Base-by-base conservation (phyloP, 805 yeast species). In the Hanseniaspora thailandica region DNA sequence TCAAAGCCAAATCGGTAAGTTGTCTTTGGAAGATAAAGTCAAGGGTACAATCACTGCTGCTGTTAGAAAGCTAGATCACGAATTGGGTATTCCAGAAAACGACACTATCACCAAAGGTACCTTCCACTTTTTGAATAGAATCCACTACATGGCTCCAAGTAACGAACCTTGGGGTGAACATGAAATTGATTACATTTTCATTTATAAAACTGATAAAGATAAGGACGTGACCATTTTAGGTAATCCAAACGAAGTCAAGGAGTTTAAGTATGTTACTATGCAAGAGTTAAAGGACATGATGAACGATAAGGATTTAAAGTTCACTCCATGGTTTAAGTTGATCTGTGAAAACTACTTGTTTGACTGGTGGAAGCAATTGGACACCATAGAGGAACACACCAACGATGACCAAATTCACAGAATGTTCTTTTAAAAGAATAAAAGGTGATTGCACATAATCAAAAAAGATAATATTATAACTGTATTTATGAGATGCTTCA, bases 281-380 rank as follows among this genome's bases (percentile, higher is more conserved):
- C 69, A 70, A 1, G 83, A 84, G 60, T 74, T 93, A 61, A 78
- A 80, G 65, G 69, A 65, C 19, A 86, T 93, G 96, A 85, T 93
- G 66, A 60, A 74, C 22, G 86, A 89, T 65, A 61, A 70, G 19
- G 54, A 62, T n/a, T 73, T 84, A 57, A 73, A 78, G 10, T 93
- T 93, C 70, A 93, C 99, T 5, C 99, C 99, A 5, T 93, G 99
- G 99, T 93, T 93, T 73, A 87, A 86, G 69, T 77, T 93, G 59
- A 93, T 93, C 60, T 93, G 98, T 67, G 89, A 93, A 65, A 79
- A 85, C 45, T 86, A 86, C 63, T 72, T 93, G 63, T 93, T 85
- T 71, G 74, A 84, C 57, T 93, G 99, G 99, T 93, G 99, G 99
- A 78, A 75, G 26, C 74, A 78, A 56, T 71, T 89, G 57, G 81